phyloP scores from a whole-genome alignment of 495 filamentous ascomycete species.

The Trichoderma gamsii region DNA sequence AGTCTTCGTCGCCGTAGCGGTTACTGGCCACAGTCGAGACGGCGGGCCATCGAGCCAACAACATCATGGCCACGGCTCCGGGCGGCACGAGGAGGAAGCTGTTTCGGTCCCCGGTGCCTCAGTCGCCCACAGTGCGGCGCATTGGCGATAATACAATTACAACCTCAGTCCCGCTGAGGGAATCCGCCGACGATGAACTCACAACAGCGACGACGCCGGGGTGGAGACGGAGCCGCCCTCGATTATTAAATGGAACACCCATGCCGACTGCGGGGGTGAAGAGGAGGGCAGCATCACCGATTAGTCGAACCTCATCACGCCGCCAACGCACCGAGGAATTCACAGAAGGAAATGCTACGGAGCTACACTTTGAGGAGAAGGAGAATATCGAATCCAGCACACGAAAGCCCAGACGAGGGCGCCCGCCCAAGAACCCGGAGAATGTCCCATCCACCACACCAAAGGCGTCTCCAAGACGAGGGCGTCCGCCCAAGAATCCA shows the following conservation, averaged over 20 bases:
- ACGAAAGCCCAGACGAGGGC: slow-evolving; percentile 21
- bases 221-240: slow-evolving; percentile 31
- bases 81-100: slow-evolving; percentile 20
- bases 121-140: slow-evolving; percentile 19
- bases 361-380: not conserved
- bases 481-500: slow-evolving; percentile 2
- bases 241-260: slow-evolving; percentile 34
- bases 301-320: slow-evolving; percentile 21
- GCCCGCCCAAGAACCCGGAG: slow-evolving; percentile 1
- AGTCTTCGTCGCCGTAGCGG: slow-evolving; percentile 43
- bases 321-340: slow-evolving; percentile 19
- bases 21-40: slow-evolving; percentile 50
- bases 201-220: slow-evolving; percentile 36
- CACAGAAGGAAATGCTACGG: not conserved
- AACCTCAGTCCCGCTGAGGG: slow-evolving; percentile 45
- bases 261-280: slow-evolving; percentile 30
- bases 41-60: slow-evolving; percentile 26
- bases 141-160: slow-evolving; percentile 30
- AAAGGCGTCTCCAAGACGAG: slow-evolving; percentile 10
- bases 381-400: not conserved
- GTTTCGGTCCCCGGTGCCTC: slow-evolving; percentile 34
- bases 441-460: not conserved
- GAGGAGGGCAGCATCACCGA: slow-evolving; percentile 40
- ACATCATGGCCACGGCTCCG: slow-evolving; percentile 28
- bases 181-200: slow-evolving; percentile 38